Percentiles rank a stretch among this genome's conserved stretches.
Conservation (phyloP, 768 basidiomycete species). For the Auricularia heimuer region DNA sequence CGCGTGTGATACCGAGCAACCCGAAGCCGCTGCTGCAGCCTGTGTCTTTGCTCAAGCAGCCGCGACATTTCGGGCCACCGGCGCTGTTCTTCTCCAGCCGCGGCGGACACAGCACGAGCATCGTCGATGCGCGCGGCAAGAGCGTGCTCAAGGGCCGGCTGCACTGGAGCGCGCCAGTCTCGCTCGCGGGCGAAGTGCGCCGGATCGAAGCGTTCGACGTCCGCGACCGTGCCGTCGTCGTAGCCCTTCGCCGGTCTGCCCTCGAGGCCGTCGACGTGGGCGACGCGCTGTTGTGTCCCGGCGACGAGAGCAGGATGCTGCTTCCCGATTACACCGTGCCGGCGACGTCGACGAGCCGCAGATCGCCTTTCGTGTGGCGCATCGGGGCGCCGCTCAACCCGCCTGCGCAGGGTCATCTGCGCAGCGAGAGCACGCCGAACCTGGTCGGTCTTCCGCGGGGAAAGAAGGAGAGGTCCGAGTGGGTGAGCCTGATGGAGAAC, state of each 20-base stretch:
- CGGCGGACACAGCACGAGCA: slow-evolving; percentile 82
- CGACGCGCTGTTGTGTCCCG: slow-evolving; percentile 71
- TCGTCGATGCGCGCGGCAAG: slow-evolving; percentile 77
- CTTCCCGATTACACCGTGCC: slow-evolving; percentile 65
- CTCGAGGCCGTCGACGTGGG: slow-evolving; percentile 71
- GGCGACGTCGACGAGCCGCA: slow-evolving; percentile 50
- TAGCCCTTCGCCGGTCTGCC: slow-evolving; percentile 81
- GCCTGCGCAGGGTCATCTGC: neutral
- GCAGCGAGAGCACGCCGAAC: slow-evolving; percentile 1
- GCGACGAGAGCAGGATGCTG: slow-evolving; percentile 62
- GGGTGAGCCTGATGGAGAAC: neutral
- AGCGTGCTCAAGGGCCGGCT: slow-evolving; percentile 77
- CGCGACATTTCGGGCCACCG: slow-evolving; percentile 77
- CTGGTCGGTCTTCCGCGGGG: neutral
- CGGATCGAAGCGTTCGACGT: slow-evolving; percentile 77
- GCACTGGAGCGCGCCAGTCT: slow-evolving; percentile 64
- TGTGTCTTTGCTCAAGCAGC: slow-evolving; percentile 68
- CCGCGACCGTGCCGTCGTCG: slow-evolving; percentile 61
- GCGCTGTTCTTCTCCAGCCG: slow-evolving; percentile 80
- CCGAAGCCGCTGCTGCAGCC: slow-evolving; percentile 55
- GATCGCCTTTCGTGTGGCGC: slow-evolving; percentile 72
- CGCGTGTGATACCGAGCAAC: slow-evolving; percentile 24
- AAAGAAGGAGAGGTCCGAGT: neutral
- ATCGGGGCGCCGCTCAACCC: slow-evolving; percentile 56
- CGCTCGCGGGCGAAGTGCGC: slow-evolving; percentile 71